A percentile compares a stretch with the other conserved stretches of the same genome.
Evolutionary conservation across 2,329 filamentous ascomycete species (phyloP).

Genomic region (Rutstroemia sp.): DNA sequence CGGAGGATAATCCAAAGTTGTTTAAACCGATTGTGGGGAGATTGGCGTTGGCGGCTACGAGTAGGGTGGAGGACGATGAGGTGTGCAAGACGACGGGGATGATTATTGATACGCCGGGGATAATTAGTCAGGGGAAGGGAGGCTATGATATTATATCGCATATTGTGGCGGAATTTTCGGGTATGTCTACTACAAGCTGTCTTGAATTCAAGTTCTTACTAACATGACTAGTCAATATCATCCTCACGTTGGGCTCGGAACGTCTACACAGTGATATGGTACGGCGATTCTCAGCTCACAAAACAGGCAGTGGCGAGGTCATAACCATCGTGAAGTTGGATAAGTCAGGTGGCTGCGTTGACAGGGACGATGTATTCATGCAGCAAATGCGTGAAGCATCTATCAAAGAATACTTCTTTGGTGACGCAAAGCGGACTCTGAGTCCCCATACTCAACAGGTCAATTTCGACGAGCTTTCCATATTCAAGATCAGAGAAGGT

Average conservation of each 20-base stretch:
- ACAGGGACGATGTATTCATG: conserved; percentile 67
- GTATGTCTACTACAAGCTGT: conserved; percentile 28
- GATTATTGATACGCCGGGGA: conserved; percentile 76
- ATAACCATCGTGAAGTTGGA: conserved; percentile 72
- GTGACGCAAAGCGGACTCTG: conserved; percentile 65
- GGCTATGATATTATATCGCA: conserved; percentile 75
- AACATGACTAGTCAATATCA: conserved; percentile 54
- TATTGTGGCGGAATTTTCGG: conserved; percentile 62
- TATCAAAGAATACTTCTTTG: conserved; percentile 93
- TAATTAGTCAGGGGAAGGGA: conserved; percentile 56
- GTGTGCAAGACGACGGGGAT: conserved; percentile 67
- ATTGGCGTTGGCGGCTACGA: conserved; percentile 71
- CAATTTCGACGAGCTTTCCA: conserved; percentile 63
- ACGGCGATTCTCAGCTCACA: conserved; percentile 54
- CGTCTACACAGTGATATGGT: conserved; percentile 67
- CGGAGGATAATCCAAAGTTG: conserved; percentile 64
- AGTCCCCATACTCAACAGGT: conserved; percentile 84
- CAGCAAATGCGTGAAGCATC: conserved; percentile 65
- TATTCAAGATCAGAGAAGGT: conserved; percentile 65
- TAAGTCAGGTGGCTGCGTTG: conserved; percentile 78
- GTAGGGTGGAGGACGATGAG: conserved; percentile 67
- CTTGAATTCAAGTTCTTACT: conserved; percentile 2
- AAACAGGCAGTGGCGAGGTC: conserved; percentile 53
- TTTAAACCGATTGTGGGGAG: conserved; percentile 70
- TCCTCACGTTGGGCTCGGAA: conserved; percentile 77